phyloP scores from a whole-genome alignment of 139 green algal species.

The Nannochloris sp. region DNA sequence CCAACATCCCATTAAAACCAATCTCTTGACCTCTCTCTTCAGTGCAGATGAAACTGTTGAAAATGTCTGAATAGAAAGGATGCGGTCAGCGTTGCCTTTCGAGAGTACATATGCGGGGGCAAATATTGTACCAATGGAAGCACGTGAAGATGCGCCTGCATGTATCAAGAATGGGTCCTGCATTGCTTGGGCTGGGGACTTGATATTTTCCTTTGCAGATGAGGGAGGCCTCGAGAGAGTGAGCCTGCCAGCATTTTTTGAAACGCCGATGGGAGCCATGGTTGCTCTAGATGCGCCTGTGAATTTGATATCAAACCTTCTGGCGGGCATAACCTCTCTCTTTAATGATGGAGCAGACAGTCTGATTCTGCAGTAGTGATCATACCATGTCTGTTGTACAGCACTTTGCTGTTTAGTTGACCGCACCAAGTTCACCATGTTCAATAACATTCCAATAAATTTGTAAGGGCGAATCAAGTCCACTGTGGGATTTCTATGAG shows the following conservation, averaged over 20 bases:
- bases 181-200: neutral
- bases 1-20: neutral
- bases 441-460: no score
- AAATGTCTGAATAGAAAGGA: neutral
- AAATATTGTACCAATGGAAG: neutral
- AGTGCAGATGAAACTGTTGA: neutral
- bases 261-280: neutral
- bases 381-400: no score
- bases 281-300: neutral
- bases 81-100: neutral
- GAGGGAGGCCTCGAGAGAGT: neutral
- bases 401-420: no score
- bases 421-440: no score
- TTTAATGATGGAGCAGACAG: neutral
- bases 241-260: neutral
- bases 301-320: neutral
- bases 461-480: no score
- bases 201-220: neutral
- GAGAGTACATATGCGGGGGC: neutral
- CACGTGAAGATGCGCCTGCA: neutral
- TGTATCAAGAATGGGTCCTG: neutral
- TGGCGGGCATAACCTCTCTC: neutral
- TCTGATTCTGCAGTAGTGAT: no score
- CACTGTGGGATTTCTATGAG: no score
- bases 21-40: neutral